phyloP scores from a whole-genome alignment of 2,329 filamentous ascomycete genomes.

The Fusarium graminum region DNA sequence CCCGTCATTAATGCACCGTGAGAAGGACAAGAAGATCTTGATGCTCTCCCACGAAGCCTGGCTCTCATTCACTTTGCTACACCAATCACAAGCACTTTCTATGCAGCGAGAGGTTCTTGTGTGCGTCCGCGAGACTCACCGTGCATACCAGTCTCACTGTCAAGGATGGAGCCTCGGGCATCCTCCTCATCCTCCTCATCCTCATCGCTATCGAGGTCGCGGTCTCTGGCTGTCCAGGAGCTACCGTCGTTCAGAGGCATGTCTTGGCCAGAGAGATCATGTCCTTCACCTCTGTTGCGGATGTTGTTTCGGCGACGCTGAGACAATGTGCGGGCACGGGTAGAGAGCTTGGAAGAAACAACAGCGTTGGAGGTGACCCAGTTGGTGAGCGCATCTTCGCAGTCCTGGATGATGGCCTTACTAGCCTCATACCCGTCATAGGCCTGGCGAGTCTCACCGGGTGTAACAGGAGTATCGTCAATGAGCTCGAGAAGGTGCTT shows the following conservation, averaged over 20 bases:
- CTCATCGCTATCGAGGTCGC: constrained; percentile 74
- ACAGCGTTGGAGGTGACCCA: constrained; percentile 94
- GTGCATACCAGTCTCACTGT: constrained; percentile 66
- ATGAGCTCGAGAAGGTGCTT: constrained; percentile 98
- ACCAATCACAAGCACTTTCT: constrained; percentile 40
- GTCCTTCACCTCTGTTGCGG: constrained; percentile 75
- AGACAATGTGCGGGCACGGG: constrained; percentile 87
- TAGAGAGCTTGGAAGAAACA: constrained; percentile 88
- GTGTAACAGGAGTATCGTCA: constrained; percentile 96
- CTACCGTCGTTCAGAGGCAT: constrained; percentile 81
- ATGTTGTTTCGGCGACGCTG: constrained; percentile 84
- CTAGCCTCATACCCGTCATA: constrained; percentile 99
- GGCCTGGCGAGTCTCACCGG: constrained; percentile 92
- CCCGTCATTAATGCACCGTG: constrained; percentile 36
- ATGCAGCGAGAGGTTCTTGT: constrained; percentile 65
- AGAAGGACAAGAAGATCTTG: constrained; percentile 11
- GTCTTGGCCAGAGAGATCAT: constrained; percentile 88
- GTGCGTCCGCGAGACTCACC: constrained; percentile 69
- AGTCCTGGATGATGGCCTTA: constrained; percentile 99
- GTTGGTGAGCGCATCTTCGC: constrained; percentile 96
- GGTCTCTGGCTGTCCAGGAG: constrained; percentile 84
- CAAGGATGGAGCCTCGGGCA: constrained; percentile 62
- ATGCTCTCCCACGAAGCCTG: background rate
- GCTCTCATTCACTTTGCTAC: constrained; percentile 18
- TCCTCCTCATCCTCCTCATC: constrained; percentile 74